Evolutionary conservation across 441 rosid species (phyloP).

Genomic region (Adansonia madagascariensis): DNA sequence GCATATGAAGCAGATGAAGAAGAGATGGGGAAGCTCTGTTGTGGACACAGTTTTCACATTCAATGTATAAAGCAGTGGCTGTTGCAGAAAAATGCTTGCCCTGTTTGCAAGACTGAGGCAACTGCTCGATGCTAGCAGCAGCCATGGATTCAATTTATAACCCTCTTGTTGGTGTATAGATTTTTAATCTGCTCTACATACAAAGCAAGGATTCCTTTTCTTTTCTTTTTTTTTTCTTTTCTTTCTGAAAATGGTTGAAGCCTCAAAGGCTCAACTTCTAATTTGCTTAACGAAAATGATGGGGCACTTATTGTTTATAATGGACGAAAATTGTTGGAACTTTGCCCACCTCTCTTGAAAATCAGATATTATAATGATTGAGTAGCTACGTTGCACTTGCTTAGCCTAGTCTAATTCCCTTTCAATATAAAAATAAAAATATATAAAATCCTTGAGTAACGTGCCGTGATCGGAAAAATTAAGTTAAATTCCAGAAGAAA

Average conservation of each 20-base stretch:
- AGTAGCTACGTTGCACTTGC: not conserved
- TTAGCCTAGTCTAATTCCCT: not conserved
- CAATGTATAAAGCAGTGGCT: slow-evolving; percentile 91
- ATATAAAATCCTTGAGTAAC: not conserved
- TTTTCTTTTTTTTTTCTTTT: not conserved
- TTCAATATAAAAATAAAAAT: not conserved
- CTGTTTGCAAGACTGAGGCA: slow-evolving; percentile 69
- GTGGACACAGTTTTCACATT: slow-evolving; percentile 83
- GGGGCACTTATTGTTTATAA: not conserved
- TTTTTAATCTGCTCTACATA: slow-evolving; percentile 22
- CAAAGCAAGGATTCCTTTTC: slow-evolving; percentile 28
- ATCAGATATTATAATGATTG: not conserved
- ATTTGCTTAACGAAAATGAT: not conserved
- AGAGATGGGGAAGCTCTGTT: slow-evolving; percentile 69
- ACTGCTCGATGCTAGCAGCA: slow-evolving; percentile 45
- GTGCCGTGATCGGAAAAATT: not conserved
- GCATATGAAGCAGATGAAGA: slow-evolving; percentile 67
- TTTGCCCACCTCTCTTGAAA: no score
- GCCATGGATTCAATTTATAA: slow-evolving; percentile 26
- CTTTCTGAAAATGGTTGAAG: not conserved
- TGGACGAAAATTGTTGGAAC: not conserved
- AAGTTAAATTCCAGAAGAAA: not conserved
- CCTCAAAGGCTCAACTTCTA: no score
- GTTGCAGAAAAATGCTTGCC: slow-evolving; percentile 72
- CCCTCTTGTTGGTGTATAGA: slow-evolving; percentile 36